Conservation (phyloP, 2,329 filamentous ascomycete species). For the Colletotrichum tanaceti region DNA sequence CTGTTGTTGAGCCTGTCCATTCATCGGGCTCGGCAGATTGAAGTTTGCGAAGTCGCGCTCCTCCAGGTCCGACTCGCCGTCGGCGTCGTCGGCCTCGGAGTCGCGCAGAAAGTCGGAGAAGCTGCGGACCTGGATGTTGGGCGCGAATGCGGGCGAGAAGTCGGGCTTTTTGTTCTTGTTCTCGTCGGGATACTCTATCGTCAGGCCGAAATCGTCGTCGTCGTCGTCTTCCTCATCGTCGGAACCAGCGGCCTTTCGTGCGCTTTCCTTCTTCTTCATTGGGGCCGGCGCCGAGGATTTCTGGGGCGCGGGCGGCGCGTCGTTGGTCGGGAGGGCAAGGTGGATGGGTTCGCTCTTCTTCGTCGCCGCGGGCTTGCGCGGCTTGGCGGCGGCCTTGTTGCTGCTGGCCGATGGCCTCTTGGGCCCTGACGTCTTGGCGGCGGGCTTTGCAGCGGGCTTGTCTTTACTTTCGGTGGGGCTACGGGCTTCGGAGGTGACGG, state of each 20-base stretch:
- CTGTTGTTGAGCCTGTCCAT: constrained; percentile 49
- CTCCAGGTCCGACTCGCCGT: constrained; percentile 61
- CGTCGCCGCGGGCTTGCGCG: constrained; percentile 47
- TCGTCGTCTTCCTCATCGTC: constrained; percentile 66
- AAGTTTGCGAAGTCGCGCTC: constrained; percentile 56
- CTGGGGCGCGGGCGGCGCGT: constrained; percentile 41
- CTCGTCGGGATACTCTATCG: constrained; percentile 69
- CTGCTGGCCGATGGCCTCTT: constrained; percentile 45
- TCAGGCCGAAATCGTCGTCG: constrained; percentile 67
- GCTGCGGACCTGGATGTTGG: constrained; percentile 52
- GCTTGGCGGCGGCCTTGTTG: constrained; percentile 43
- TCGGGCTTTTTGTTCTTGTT: constrained; percentile 50
- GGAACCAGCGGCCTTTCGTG: constrained; percentile 52
- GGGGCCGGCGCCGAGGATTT: constrained; percentile 24
- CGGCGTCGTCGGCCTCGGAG: constrained; percentile 59
- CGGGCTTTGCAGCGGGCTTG: constrained; percentile 42
- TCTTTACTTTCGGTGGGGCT: constrained; percentile 40
- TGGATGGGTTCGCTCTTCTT: constrained; percentile 54
- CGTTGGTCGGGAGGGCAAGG: constrained; percentile 51
- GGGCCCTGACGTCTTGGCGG: constrained; percentile 38
- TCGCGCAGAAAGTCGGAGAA: constrained; percentile 67
- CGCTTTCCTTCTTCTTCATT: constrained; percentile 47
- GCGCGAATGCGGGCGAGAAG: constrained; percentile 61
- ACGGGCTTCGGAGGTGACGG: constrained; percentile 44
- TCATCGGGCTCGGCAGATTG: constrained; percentile 66